These are phyloP conservation scores for Teunomyces barrocoloradensis DNA, from an alignment of 805 yeast species.

Conservation along the genomic window DNA sequence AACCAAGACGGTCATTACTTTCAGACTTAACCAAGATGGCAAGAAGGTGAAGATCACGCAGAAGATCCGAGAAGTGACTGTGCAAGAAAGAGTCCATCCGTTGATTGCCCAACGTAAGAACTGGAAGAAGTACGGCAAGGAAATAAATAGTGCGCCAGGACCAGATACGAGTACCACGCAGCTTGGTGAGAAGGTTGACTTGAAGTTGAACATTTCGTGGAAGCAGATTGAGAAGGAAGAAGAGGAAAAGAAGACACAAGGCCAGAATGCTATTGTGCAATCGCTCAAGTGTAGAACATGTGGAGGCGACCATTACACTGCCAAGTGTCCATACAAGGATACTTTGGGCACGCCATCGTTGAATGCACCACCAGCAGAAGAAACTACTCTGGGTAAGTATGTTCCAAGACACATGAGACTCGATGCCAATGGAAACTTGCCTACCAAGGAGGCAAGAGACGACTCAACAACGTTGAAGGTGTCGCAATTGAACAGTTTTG, in stretches of 20 bases:
- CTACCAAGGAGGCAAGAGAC: slow-evolving; percentile 55
- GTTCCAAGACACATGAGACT: slow-evolving; percentile 47
- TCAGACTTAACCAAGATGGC: slow-evolving; percentile 70
- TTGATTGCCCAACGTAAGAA: slow-evolving; percentile 82
- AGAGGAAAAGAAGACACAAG: slow-evolving; percentile 52
- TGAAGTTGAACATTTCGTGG: slow-evolving; percentile 75
- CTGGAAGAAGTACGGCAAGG: slow-evolving; percentile 89
- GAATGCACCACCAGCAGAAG: slow-evolving; percentile 41
- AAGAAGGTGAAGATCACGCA: slow-evolving; percentile 87
- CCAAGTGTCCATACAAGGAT: slow-evolving; percentile 94
- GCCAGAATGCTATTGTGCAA: slow-evolving; percentile 36
- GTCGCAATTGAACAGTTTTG: slow-evolving; percentile 83
- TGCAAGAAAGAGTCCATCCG: slow-evolving; percentile 79
- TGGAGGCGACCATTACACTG: slow-evolving; percentile 90
- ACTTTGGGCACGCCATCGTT: slow-evolving; percentile 60
- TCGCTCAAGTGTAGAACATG: slow-evolving; percentile 80
- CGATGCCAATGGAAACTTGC: slow-evolving; percentile 41
- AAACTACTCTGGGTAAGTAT: slow-evolving; percentile 34
- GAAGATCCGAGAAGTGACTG: slow-evolving; percentile 71
- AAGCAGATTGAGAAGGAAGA: slow-evolving; percentile 73
- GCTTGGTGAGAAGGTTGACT: slow-evolving; percentile 77
- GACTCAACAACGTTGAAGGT: slow-evolving; percentile 86
- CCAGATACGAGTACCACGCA: slow-evolving; percentile 88
- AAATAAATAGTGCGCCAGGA: slow-evolving; percentile 68
- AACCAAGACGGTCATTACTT: slow-evolving; percentile 82